A percentile compares a stretch with the other conserved stretches of the same genome.
These are phyloP conservation scores for Epichloe glyceriae DNA, from an alignment of 2,329 filamentous ascomycete genomes.

Conservation along the genomic window DNA sequence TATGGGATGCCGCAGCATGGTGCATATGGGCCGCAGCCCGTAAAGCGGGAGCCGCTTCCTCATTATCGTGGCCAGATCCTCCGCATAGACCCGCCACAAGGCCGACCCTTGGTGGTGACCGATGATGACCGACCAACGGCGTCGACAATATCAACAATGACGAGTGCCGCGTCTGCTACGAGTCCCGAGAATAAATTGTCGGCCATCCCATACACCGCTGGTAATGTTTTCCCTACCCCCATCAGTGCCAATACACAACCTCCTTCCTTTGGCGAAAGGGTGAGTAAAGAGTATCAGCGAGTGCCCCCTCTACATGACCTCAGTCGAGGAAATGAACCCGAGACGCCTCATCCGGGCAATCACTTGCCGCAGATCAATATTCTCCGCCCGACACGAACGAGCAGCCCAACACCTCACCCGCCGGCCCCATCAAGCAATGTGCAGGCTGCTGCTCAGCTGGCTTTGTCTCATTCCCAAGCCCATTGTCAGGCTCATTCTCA, in stretches of 20 bases:
- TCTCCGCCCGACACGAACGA: constrained; percentile 36
- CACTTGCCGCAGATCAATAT: constrained; percentile 45
- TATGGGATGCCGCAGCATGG: constrained; percentile 46
- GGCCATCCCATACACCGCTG: constrained; percentile 39
- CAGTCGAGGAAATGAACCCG: constrained; percentile 37
- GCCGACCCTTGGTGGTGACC: constrained; percentile 34
- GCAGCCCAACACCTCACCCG: constrained; percentile 30
- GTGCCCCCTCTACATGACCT: constrained; percentile 49
- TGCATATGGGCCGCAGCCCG: constrained; percentile 23
- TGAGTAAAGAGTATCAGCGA: constrained; percentile 46
- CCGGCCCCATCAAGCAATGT: constrained; percentile 25
- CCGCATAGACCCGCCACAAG: constrained; percentile 50
- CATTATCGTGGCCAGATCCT: constrained; percentile 49
- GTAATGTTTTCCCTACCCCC: constrained; percentile 48
- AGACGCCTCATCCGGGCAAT: constrained; percentile 37
- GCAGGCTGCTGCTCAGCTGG: constrained; percentile 45
- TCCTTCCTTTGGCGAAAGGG: constrained; percentile 33
- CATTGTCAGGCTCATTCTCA: constrained; percentile 36
- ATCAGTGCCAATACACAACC: constrained; percentile 42
- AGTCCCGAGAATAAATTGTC: constrained; percentile 53
- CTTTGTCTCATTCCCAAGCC: constrained; percentile 42
- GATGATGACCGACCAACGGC: constrained; percentile 49
- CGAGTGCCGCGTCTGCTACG: constrained; percentile 38
- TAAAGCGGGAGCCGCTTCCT: constrained; percentile 44
- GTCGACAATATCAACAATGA: constrained; percentile 45